phyloP scores from a whole-genome alignment of 1,284 basidiomycete genomes.

The Chiua sp. region DNA sequence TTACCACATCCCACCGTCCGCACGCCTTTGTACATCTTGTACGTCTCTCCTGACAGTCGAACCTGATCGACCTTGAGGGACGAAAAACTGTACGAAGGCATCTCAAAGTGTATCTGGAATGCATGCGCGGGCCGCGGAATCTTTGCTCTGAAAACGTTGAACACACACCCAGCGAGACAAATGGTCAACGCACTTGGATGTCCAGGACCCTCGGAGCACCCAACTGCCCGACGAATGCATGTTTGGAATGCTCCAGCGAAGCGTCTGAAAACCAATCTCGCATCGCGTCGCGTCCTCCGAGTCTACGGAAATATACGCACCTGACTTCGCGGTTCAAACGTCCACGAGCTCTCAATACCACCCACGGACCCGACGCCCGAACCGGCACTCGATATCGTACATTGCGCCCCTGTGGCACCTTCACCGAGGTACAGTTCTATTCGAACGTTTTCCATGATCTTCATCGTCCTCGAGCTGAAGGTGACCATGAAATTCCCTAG shows the following conservation, averaged over 20 bases:
- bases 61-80: conserved; percentile 86
- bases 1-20: conserved; percentile 64
- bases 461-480: conserved; percentile 67
- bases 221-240: conserved; percentile 72
- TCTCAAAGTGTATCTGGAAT: conserved; percentile 73
- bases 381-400: conserved; percentile 61
- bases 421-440: conserved; percentile 80
- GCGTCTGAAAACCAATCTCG: conserved; percentile 44
- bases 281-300: background rate
- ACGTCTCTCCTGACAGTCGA: conserved; percentile 78
- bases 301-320: conserved; percentile 42
- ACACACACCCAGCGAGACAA: background rate
- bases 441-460: conserved; percentile 71
- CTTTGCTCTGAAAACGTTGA: conserved; percentile 34
- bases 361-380: conserved; percentile 53
- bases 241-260: conserved; percentile 81
- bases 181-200: conserved; percentile 54
- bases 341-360: conserved; percentile 63
- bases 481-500: conserved; percentile 76
- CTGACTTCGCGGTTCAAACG: conserved; percentile 73
- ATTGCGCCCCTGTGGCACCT: conserved; percentile 69
- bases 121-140: conserved; percentile 67
- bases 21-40: conserved; percentile 88
- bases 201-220: conserved; percentile 80
- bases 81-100: conserved; percentile 79